These are phyloP conservation scores for Phytophthora gonapodyides DNA, from an alignment of 352 stramenopile genomes.

Conservation along the genomic window DNA sequence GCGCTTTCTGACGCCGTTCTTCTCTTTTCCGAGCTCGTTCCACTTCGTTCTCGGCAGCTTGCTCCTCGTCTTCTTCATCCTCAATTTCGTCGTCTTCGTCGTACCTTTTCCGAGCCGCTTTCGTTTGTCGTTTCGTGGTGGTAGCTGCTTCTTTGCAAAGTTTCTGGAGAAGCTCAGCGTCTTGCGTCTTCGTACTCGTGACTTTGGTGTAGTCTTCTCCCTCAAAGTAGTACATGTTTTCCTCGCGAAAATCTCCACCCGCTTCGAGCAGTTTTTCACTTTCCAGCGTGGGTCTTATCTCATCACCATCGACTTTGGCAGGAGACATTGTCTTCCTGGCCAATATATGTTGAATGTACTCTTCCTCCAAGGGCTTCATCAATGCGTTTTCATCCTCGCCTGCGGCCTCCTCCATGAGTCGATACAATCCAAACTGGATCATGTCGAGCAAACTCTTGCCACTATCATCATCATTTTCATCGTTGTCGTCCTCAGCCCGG, in stretches of 20 bases:
- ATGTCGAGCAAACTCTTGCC: conserved; percentile 62
- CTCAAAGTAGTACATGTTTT: conserved; percentile 89
- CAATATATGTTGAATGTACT: conserved; percentile 62
- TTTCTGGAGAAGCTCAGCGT: conserved; percentile 47
- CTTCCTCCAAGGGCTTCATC: conserved; percentile 55
- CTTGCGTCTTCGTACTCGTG: conserved; percentile 39
- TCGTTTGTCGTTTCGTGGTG: conserved; percentile 33
- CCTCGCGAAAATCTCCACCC: conserved; percentile 63
- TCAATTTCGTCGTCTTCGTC: conserved; percentile 44
- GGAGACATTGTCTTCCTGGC: conserved; percentile 22
- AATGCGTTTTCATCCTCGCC: conserved; percentile 38
- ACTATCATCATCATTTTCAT: conserved; percentile 43
- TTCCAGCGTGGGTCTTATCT: conserved; percentile 21
- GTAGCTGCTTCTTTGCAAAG: conserved; percentile 34
- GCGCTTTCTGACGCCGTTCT: conserved; percentile 45
- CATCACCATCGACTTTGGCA: conserved; percentile 14
- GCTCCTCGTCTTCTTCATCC: conserved; percentile 37
- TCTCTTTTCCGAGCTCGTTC: conserved; percentile 46
- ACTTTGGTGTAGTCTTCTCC: conserved; percentile 70
- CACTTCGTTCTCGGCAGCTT: conserved; percentile 42
- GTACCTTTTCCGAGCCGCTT: conserved; percentile 39
- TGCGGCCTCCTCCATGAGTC: conserved; percentile 52
- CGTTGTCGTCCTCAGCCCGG: conserved; percentile 26
- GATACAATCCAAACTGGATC: conserved; percentile 78
- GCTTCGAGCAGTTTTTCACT: conserved; percentile 58